Evolutionary conservation across 495 filamentous ascomycete genomes (phyloP).

Genomic region (Xylaria telfairii): DNA sequence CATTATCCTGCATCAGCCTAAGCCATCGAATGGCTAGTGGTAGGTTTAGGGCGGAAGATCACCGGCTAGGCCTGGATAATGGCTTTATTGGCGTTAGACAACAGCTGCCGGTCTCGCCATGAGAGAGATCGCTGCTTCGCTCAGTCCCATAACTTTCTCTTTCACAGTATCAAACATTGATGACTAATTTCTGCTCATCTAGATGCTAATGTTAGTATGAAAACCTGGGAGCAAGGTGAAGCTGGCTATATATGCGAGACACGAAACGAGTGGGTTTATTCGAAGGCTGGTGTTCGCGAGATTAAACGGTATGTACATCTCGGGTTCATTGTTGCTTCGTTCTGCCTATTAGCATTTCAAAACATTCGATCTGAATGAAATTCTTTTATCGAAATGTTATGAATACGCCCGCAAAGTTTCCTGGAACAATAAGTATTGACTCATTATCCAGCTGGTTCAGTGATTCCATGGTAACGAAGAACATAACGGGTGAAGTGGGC

Average conservation of each 20-base stretch:
- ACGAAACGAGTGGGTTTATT: conserved; percentile 42
- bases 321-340: background rate
- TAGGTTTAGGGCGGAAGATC: background rate
- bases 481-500: conserved; percentile 30
- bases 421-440: background rate
- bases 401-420: background rate
- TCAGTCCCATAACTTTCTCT: background rate
- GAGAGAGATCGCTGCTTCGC: background rate
- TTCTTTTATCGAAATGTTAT: background rate
- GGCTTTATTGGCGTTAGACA: background rate
- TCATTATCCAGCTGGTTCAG: conserved; percentile 36
- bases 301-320: conserved; percentile 29
- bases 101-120: background rate
- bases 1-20: background rate
- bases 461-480: conserved; percentile 43
- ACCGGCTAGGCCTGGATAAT: background rate
- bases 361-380: background rate
- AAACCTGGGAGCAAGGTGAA: conserved; percentile 36
- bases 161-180: background rate
- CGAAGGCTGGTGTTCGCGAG: conserved; percentile 35
- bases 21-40: background rate
- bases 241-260: conserved; percentile 22
- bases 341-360: background rate
- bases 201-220: conserved; percentile 33
- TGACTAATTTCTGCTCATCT: background rate